phyloP scores from a whole-genome alignment of 1,284 basidiomycete genomes.

The Naganishia albida region DNA sequence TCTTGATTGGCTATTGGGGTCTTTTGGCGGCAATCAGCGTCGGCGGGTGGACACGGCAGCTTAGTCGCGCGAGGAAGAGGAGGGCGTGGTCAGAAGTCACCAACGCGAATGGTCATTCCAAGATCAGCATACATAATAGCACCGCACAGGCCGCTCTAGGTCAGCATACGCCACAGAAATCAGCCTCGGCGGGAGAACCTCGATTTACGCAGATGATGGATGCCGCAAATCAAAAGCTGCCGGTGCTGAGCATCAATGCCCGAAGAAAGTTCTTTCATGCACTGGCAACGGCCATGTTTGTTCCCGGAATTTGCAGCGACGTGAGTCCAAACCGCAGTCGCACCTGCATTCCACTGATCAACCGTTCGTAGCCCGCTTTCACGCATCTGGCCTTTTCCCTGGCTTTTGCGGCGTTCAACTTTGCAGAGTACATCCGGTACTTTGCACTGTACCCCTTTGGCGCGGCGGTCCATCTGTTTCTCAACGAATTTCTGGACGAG shows the following conservation, averaged over 20 bases:
- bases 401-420: slow-evolving; percentile 91
- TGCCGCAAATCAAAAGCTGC: slow-evolving; percentile 81
- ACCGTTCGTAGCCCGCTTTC: slow-evolving; percentile 76
- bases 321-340: slow-evolving; percentile 61
- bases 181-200: slow-evolving; percentile 2
- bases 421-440: slow-evolving; percentile 93
- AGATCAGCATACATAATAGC: slow-evolving; percentile 29
- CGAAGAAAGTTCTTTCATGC: slow-evolving; percentile 97
- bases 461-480: slow-evolving; percentile 89
- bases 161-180: background rate
- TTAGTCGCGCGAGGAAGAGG: slow-evolving; percentile 71
- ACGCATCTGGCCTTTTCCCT: slow-evolving; percentile 90
- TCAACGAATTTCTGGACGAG: slow-evolving; percentile 94
- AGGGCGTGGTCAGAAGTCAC: slow-evolving; percentile 50
- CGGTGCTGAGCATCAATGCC: slow-evolving; percentile 89
- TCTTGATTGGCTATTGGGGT: slow-evolving; percentile 82
- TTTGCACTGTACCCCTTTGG: slow-evolving; percentile 98
- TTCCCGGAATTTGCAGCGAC: slow-evolving; percentile 88
- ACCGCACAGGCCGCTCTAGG: slow-evolving; percentile 4
- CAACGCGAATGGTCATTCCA: slow-evolving; percentile 29
- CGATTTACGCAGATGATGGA: slow-evolving; percentile 70
- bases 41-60: slow-evolving; percentile 87
- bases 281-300: slow-evolving; percentile 91
- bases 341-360: slow-evolving; percentile 15
- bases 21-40: slow-evolving; percentile 77